Evolutionary conservation across 805 yeast genomes (phyloP).

Genomic region (Yarrowia sp.): DNA sequence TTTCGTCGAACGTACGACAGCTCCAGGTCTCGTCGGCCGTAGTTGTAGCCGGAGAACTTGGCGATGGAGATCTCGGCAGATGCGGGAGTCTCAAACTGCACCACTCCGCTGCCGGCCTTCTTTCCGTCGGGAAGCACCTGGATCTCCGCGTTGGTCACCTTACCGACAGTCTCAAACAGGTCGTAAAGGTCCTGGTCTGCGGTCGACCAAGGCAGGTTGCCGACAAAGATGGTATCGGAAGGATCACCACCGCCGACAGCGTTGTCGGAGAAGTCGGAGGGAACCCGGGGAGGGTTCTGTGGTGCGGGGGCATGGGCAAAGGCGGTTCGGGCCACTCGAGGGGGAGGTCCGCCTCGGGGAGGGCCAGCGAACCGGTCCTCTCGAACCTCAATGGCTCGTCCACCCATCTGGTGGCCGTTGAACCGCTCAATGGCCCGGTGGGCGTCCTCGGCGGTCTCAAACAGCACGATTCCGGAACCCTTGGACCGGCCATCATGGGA

Average conservation of each 20-base stretch:
- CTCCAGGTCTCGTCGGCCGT: constrained; percentile 74
- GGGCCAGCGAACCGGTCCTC: constrained; percentile 52
- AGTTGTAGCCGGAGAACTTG: constrained; percentile 73
- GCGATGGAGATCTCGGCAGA: constrained; percentile 72
- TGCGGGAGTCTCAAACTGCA: constrained; percentile 63
- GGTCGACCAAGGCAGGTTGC: constrained; percentile 88
- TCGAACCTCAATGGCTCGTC: constrained; percentile 76
- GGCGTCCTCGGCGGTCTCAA: constrained; percentile 65
- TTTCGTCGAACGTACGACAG: constrained; percentile 60
- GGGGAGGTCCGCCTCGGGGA: constrained; percentile 26
- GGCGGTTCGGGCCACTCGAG: constrained; percentile 24
- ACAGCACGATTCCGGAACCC: constrained; percentile 83
- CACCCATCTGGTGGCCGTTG: constrained; percentile 69
- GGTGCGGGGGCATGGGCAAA: constrained; percentile 6
- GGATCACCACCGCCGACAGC: constrained; percentile 62
- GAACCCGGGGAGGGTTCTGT: constrained; percentile 29
- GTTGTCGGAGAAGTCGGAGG: constrained; percentile 58
- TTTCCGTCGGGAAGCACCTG: constrained; percentile 60
- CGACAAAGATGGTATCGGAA: constrained; percentile 61
- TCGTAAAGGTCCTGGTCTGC: constrained; percentile 79
- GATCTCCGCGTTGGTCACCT: constrained; percentile 72
- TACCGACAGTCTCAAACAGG: constrained; percentile 79
- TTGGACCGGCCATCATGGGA: constrained; percentile 71
- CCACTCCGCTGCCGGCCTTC: constrained; percentile 83
- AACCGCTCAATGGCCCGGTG: constrained; percentile 64